Evolutionary conservation across 176 grass and related monocot species (phyloP), one percentile per base, ranked within the genome.

Genomic region (Cenchrus fungigraminus): DNA sequence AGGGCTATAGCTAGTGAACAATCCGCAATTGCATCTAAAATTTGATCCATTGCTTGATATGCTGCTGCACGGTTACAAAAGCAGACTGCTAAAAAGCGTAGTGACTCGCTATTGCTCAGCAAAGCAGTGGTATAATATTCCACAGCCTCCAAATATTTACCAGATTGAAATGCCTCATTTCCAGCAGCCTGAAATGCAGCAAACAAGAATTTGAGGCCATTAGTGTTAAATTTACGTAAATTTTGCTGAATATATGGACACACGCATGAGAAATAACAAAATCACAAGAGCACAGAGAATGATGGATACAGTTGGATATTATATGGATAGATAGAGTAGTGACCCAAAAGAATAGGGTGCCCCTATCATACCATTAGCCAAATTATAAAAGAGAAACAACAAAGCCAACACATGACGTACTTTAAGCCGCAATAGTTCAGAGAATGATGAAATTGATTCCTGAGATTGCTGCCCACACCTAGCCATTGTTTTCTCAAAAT

Each of bases 11-110:
- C 87, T 20, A 98, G 69, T 16, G 91, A 95, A 68, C 93, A 98
- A 90, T 98, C 96, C 46, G 96, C 93, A 78, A 98, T 91, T 71
- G 96, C 91, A 87, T 95, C 93, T 54, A 91, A 86, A 84, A 95
- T 92, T 69, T 95, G 96, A 10, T 85, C 89, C n/a, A 92, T 80
- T 71, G 89, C 91, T 90, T 94, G 93, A 82, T 92, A 95, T 68
- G 96, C 88, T 70, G 93, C 91, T 65, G 96, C 93, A 58, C 93
- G 93, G 72, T 98, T 98, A 82, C 89, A 91, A 85, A 95, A 90
- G 83, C 93, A 95, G 56, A 98, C 70, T 62, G 96, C 93, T 80
- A 90, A 82, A 84, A 95, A 94, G 65, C 80, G 80, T 7, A 73
- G 28, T 47, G 96, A 95, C 81, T 98, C 93, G 5, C 63, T 81